phyloP scores from a whole-genome alignment of 352 stramenopile species.

The Phytophthora pinifolia region DNA sequence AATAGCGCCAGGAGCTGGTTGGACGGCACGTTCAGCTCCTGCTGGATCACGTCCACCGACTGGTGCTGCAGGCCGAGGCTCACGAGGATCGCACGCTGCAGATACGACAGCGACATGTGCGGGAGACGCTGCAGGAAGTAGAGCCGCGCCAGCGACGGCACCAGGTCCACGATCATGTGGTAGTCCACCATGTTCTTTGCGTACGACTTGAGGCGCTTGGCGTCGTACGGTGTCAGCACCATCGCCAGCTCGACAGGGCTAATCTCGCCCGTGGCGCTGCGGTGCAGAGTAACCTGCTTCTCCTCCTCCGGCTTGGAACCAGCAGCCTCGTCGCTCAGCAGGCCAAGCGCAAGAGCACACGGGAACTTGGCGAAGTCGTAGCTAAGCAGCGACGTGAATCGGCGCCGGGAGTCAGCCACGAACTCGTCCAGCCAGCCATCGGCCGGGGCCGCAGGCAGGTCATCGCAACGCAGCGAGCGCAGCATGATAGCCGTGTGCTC shows the following conservation, averaged over 20 bases:
- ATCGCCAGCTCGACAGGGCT: slow-evolving; percentile 88
- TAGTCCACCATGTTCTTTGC: slow-evolving; percentile 99
- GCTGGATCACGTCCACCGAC: slow-evolving; percentile 92
- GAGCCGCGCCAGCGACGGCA: slow-evolving; percentile 93
- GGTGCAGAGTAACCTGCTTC: slow-evolving; percentile 41
- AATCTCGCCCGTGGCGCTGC: slow-evolving; percentile 78
- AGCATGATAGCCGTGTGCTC: slow-evolving; percentile 97
- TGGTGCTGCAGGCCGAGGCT: slow-evolving; percentile 94
- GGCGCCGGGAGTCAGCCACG: slow-evolving; percentile 91
- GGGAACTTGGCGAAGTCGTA: slow-evolving; percentile 93
- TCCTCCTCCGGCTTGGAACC: slow-evolving; percentile 22
- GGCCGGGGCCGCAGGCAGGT: slow-evolving; percentile 72
- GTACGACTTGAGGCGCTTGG: slow-evolving; percentile 98
- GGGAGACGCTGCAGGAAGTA: slow-evolving; percentile 96
- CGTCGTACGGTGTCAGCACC: slow-evolving; percentile 96
- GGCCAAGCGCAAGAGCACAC: slow-evolving; percentile 88
- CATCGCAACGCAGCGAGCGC: slow-evolving; percentile 69
- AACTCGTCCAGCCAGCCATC: slow-evolving; percentile 95
- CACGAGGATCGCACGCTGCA: slow-evolving; percentile 96
- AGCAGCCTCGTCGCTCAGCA: slow-evolving; percentile 79
- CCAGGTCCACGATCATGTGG: slow-evolving; percentile 98
- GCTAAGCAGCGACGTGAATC: slow-evolving; percentile 94
- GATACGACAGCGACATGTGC: slow-evolving; percentile 91
- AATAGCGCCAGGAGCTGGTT: slow-evolving; percentile 98
- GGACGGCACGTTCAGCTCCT: slow-evolving; percentile 93